phyloP scores from a whole-genome alignment of 1,284 basidiomycete species.

The Naganishia cerealis region DNA sequence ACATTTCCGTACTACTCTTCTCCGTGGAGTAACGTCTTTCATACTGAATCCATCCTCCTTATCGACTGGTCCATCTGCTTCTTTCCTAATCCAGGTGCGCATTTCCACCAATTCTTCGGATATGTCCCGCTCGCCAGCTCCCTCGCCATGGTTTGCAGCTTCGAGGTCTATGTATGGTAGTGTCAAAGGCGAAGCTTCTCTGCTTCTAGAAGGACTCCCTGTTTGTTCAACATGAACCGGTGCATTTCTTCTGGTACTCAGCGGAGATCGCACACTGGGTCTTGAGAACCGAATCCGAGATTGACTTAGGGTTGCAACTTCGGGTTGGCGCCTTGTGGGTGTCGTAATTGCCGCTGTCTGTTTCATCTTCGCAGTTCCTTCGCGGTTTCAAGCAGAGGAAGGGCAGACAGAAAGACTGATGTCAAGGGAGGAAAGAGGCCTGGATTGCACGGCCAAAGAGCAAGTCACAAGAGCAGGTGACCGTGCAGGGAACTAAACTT shows the following conservation, averaged over 20 bases:
- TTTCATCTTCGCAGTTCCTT: background rate
- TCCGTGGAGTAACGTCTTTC: constrained; percentile 1
- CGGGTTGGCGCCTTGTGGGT: background rate
- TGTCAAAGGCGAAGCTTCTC: constrained; percentile 13
- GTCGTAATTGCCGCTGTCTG: background rate
- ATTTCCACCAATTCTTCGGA: constrained; percentile 13
- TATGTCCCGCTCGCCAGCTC: constrained; percentile 14
- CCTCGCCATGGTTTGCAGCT: background rate
- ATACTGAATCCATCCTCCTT: background rate
- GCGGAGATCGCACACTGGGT: background rate
- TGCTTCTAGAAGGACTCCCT: constrained; percentile 10
- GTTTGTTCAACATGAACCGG: background rate
- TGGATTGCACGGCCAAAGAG: too few relatives aligned
- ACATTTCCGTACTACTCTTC: constrained; percentile 6
- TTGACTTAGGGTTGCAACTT: background rate
- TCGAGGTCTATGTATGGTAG: constrained; percentile 17
- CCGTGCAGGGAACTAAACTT: background rate
- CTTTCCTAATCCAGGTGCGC: background rate
- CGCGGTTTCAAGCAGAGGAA: background rate
- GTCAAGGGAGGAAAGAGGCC: too few relatives aligned
- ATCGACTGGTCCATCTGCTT: background rate
- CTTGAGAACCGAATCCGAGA: constrained; percentile 10
- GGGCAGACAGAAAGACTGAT: too few relatives aligned
- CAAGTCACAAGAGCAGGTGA: background rate
- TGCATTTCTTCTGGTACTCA: background rate